phyloP scores from a whole-genome alignment of 2,329 filamentous ascomycete genomes.

The Paecilomyces variotii region DNA sequence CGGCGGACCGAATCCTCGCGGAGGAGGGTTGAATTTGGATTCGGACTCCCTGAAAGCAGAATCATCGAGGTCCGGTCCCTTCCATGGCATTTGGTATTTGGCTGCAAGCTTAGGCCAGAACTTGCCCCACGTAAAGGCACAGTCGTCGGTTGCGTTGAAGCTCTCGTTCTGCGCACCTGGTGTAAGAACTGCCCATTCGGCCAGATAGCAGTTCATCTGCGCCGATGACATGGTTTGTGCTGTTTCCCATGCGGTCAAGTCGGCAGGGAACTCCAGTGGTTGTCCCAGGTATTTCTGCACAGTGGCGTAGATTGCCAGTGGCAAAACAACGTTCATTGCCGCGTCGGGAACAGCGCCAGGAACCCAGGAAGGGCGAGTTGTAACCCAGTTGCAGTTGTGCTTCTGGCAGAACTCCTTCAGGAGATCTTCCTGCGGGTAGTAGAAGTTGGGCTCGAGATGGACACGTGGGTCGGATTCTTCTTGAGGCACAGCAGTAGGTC shows the following conservation, averaged over 20 bases:
- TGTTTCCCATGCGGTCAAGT: slow-evolving; percentile 38
- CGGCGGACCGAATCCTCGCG: not conserved
- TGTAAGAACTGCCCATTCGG: slow-evolving; percentile 43
- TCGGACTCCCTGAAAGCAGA: not conserved
- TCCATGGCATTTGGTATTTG: not conserved
- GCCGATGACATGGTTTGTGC: slow-evolving; percentile 37
- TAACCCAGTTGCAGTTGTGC: slow-evolving; percentile 36
- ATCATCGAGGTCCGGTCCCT: not conserved
- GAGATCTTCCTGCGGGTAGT: slow-evolving; percentile 47
- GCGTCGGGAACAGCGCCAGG: slow-evolving; percentile 43
- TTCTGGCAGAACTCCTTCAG: slow-evolving; percentile 37
- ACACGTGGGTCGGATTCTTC: slow-evolving; percentile 41
- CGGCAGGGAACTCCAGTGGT: slow-evolving; percentile 38
- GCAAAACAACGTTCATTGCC: slow-evolving; percentile 43
- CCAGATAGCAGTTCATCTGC: slow-evolving; percentile 42
- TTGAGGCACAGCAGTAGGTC: slow-evolving; percentile 35
- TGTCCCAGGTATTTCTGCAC: slow-evolving; percentile 37
- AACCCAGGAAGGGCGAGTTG: slow-evolving; percentile 43
- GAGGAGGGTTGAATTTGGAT: not conserved
- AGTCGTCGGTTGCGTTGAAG: slow-evolving; percentile 44
- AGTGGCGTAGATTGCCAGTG: slow-evolving; percentile 43
- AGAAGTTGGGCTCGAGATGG: slow-evolving; percentile 45
- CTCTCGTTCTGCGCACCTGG: slow-evolving; percentile 35
- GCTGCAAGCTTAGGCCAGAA: slow-evolving; percentile 27
- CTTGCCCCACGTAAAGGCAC: slow-evolving; percentile 39